Base-by-base conservation (phyloP, 345 rosid species). In the Gossypium longicalyx region DNA sequence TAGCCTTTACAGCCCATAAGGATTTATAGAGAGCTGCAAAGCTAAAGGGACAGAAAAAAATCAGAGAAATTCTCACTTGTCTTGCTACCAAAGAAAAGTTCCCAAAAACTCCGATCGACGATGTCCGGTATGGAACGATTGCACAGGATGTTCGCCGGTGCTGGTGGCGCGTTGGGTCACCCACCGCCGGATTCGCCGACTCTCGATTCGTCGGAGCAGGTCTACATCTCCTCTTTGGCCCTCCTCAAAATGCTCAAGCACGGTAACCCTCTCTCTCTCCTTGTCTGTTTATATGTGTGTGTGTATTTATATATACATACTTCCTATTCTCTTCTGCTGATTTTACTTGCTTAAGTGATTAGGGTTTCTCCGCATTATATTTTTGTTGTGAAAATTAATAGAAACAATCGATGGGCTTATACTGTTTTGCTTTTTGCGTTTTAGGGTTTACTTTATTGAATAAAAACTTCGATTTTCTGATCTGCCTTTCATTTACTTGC, bases 211-310 rank as follows among this genome's bases (percentile, higher is more conserved):
- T 92, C 97, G 54, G 97, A 94, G 91, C 98, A 94, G 72, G 98
- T 94, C 82, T 94, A 94, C 84, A 94, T 92, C 85, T 94, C 98
- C 72, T 92, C 98, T n/a, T 97, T 94, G 45, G 97, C 98, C 47
- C 98, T 94, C 72, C 97, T 94, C 81, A 94, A 94, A 81, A 94
- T 94, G 98, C 97, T 92, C 64, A 90, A 90, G 79, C 95, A 90
- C 82, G 95, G 93, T 90, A 82, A 22, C 9, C 54, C 63, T 23
- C 63, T 58, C 34, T n/a, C 10, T 20, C 20, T 19, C 60, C 34
- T 4, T 5, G 1, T 41, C 17, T 53, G 8, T 56, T 9, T 9
- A n/a, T 29, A 27, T 27, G 4, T 8, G 2, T 41, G 22, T 53
- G 8, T 56, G 9, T 10, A n/a, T 34, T 34, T 48, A 2, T 4